Evolutionary conservation across 495 filamentous ascomycete genomes (phyloP), one percentile per base, ranked within the genome.

Genomic region (Glarea lozoyensis): DNA sequence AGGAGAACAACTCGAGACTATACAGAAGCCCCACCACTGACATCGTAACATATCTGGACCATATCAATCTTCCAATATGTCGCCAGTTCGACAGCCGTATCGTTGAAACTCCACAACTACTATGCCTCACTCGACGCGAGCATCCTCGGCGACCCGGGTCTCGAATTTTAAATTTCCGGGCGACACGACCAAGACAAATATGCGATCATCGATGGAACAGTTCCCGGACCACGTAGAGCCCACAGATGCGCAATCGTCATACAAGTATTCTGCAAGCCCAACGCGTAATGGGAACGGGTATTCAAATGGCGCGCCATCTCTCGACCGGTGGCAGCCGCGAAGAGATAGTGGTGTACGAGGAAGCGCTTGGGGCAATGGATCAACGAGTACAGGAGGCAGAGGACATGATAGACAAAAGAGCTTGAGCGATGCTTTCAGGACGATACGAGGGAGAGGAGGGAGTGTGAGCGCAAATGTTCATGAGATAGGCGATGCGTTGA

Each of bases 401-500:
- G 59, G 63, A 48, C 85, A 89, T 58, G 68, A 72, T 6, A 72
- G 81, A 50, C 82, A 87, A 58, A 88, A 84, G 66, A 93, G 87
- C 61, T 72, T 94, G 51, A 79, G 79, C 63, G 87, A 93, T 62
- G 84, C 88, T 40, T 78, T 94, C 50, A 78, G 71, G 42, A 86
- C 79, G 3, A 87, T 94, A 47, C 68, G 87, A 39, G 81, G 72
- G 24, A 72, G 86, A 54, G 81, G 75, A 48, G 84, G 70, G 37
- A 96, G 88, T 57, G 79, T 96, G 54, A 87, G 82, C 66, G 84
- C 86, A 52, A 93, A 90, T 59, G 87, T 88, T 45, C 87, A 93
- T 43, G 93, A 99, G 60, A 72, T 99, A 49, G 88, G 87, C 13
- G 85, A 90, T 60, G 86, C 87, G 17, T 72, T 99, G 37, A 84